Conservation (phyloP, 2,329 filamentous ascomycete genomes). For the Pseudocercospora crystallina region DNA sequence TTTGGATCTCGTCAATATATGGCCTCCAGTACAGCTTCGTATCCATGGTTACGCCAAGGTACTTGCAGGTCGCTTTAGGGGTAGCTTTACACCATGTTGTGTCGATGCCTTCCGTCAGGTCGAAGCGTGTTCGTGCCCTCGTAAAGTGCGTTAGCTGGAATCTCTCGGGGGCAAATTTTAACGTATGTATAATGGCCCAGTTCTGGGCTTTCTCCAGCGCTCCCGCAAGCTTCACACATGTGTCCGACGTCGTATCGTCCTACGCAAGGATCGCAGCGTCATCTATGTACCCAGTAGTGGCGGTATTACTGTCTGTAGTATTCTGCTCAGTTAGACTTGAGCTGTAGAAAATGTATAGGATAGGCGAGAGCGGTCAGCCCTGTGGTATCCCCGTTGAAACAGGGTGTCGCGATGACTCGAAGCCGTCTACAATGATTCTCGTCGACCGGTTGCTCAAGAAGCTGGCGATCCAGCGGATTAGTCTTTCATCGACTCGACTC, state of each 20-base stretch:
- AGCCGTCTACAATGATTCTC: neutral
- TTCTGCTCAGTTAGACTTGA: neutral
- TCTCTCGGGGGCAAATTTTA: conserved; percentile 11
- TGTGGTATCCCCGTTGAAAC: neutral
- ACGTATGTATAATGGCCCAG: conserved; percentile 4
- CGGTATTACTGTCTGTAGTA: neutral
- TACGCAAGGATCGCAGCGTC: conserved; percentile 11
- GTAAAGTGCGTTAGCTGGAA: conserved; percentile 9
- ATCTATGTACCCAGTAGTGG: conserved; percentile 8
- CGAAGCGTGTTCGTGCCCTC: conserved; percentile 1
- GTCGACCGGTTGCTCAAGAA: neutral
- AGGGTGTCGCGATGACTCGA: neutral
- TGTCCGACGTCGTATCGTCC: conserved; percentile 3
- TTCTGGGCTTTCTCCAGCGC: conserved; percentile 5
- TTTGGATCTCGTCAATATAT: conserved; percentile 1
- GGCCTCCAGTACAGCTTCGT: conserved; percentile 7
- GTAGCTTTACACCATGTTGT: neutral
- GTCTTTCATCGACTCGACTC: neutral
- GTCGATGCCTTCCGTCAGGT: neutral
- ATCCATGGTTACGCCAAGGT: conserved; percentile 1
- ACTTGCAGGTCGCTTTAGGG: neutral
- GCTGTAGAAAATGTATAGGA: neutral
- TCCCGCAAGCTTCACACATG: conserved; percentile 3
- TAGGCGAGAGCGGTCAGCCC: neutral
- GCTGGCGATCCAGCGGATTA: neutral